Base-by-base conservation (phyloP, 495 filamentous ascomycete genomes). In the Saxophila tyrrhenica region DNA sequence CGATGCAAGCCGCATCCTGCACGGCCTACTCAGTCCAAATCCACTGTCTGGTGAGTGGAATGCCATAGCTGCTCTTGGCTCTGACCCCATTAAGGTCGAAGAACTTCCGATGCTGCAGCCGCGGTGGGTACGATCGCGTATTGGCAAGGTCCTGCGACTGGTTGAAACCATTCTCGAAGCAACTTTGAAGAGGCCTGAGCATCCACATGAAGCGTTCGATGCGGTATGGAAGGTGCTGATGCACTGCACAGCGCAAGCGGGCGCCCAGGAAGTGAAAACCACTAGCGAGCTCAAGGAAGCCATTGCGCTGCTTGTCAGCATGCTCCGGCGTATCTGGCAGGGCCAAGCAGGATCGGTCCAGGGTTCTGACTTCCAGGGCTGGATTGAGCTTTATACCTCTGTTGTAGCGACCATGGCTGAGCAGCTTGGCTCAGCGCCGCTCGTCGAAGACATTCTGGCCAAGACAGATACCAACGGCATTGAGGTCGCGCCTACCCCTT, bases 221-320 rank as follows among this genome's bases (percentile, higher is more conserved):
- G 22, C 2, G 0, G 39, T 42, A 2, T 96, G 92, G 91, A 65
- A 68, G 11, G 74, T 70, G 45, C 78, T 95, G 24, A 76, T 83
- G 16, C 77, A 70, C 13, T 80, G 86, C 7, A 67, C 96, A 25
- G 81, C 83, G 2, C 76, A 82, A 49, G 90, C 92, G 0, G 86
- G 86, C 5, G 82, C 76, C 42, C 92, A 94, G 68, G 92, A 98
- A 64, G 82, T 98, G 52, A 95, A 89, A 59, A 84, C 90, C 13
- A 87, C 87, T 0, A 76, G 76, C 21, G 89, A 97, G 52, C 83
- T 86, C 3, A 86, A 86, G 69, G 75, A 81, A 48, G 87, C 89
- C 42, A 75, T 94, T 45, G 81, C 87, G 11, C 75, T 81, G 47
- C 70, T 89, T 21, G 73, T 92, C 51, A 77, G 77, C 24, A 59